phyloP scores from a whole-genome alignment of 495 filamentous ascomycete genomes.

The Copromyces sp. region DNA sequence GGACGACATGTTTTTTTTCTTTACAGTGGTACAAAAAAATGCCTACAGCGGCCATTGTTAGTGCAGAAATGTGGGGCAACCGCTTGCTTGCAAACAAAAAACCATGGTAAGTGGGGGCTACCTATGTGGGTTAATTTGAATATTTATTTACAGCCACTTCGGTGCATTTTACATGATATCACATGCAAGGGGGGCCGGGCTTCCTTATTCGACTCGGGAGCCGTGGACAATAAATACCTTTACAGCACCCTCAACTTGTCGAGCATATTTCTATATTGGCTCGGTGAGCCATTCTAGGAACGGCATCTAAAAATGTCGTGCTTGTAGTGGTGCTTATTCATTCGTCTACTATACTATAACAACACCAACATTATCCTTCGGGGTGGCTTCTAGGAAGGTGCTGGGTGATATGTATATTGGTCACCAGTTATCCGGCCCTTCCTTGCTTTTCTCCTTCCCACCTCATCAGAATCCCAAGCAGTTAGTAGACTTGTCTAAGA shows the following conservation, averaged over 20 bases:
- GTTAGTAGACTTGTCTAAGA: slow-evolving; percentile 30
- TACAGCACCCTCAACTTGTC: background rate
- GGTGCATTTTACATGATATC: background rate
- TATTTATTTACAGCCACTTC: background rate
- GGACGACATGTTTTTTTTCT: background rate
- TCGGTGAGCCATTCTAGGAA: background rate
- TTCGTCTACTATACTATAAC: background rate
- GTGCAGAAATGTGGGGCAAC: background rate
- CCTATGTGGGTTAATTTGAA: background rate
- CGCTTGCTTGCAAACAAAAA: background rate
- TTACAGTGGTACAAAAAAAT: background rate
- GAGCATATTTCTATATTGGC: background rate
- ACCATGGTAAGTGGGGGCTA: too few relatives aligned
- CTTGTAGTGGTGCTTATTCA: background rate
- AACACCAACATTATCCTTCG: background rate
- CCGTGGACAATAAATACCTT: background rate
- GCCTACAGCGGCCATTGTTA: background rate
- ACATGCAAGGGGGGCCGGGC: background rate
- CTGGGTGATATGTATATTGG: background rate
- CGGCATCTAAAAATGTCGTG: background rate
- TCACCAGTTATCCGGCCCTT: background rate
- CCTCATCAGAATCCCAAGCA: background rate
- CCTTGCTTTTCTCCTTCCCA: background rate
- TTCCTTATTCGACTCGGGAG: background rate
- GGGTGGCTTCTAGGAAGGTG: background rate